Base-by-base conservation (phyloP, 208 protist genomes). In the Vickermania spadyakhi region DNA sequence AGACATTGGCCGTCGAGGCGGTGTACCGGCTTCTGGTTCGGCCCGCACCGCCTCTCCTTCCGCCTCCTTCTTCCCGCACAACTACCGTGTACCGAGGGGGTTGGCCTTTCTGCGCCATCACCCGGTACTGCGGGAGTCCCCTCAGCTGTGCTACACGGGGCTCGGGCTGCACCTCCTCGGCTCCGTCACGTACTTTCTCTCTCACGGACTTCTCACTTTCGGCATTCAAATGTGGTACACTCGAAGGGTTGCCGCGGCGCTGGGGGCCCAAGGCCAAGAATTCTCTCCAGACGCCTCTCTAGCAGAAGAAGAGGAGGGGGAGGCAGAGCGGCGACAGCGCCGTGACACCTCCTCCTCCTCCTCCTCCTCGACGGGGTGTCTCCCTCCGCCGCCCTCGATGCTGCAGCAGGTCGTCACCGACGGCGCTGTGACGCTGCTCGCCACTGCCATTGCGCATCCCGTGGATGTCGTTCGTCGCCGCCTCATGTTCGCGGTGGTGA, bases 401-500 rank as follows among this genome's bases (percentile, higher is more conserved):
- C 11, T 45, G 36, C 11, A 7, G 36, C 36, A 45, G 36, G 51
- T 28, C 11, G 11, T 55, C 11, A 55, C 25, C 11, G 13, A 55
- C 51, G 13, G n/a, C 11, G 13, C 13, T 26, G 51, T 23, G n/a
- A 28, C 51, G 21, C 21, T 55, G 51, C 26, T 82, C n/a, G 76
- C 83, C 11, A 91, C 86, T 14, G 50, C 88, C 22, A 80, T 75
- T 14, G 60, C 90, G 31, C 77, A 93, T 66, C 86, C 86, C 7
- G 66, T 93, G 0, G 86, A 90, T 45, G 66, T 87, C 2, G 71
- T 93, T 30, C 69, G 86, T 30, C 82, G 77, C 26, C 80, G 86
- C 25, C 79, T 89, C 78, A 93, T 93, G 86, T 73, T 90, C 18
- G 79, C 83, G 4, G 36, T 45, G 11, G 36, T 45, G 36, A n/a